Evolutionary conservation across 1,284 basidiomycete species (phyloP), one percentile per base, ranked within the genome.

Genomic region (Malassezia restricta): DNA sequence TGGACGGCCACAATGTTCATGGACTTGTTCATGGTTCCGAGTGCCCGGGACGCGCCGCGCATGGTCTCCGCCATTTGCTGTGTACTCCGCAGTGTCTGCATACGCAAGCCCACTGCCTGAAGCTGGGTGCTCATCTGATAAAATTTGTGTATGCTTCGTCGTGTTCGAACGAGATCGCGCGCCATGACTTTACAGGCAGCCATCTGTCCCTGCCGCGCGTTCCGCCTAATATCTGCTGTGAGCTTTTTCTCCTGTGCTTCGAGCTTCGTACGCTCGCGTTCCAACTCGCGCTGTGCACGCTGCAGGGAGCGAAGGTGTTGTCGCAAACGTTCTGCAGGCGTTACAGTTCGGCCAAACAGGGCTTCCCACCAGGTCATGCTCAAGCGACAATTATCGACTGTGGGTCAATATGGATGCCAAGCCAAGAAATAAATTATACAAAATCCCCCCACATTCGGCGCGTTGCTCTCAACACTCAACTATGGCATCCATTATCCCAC

Each of bases 11-110:
- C 92, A 9, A 98, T 80, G 74, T 98, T 98, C 64, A 98, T 80
- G 33, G 86, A 86, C 47, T 86, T 81, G 74, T 96, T 98, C 94
- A 98, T 98, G 47, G 89, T 83, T 7, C 85, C 87, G 91, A 99
- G 98, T 73, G 92, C 67, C 47, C 86, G 81, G 30, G 91, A 94
- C 9, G 94, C 94, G 33, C 94, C 94, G 65, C 88, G 84, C 94
- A 99, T 99, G 1, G 94, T 92, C 53, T 91, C 87, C 1, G 91
- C 91, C 94, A 99, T 98, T 76, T 94, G 89, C 75, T 98, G 90
- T 71, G 96, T 96, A 67, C 87, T 91, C 60, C 94, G 79, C 52
- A 98, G 78, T 5, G 91, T 91, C 76, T 99, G 94, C 78, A 99
- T 94, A 58, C 94, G 81, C 54, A 99, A 78, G 14, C 86, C 84